Base-by-base conservation (phyloP, 192 early-diverging fungal genomes). In the Entrophospora sp. region DNA sequence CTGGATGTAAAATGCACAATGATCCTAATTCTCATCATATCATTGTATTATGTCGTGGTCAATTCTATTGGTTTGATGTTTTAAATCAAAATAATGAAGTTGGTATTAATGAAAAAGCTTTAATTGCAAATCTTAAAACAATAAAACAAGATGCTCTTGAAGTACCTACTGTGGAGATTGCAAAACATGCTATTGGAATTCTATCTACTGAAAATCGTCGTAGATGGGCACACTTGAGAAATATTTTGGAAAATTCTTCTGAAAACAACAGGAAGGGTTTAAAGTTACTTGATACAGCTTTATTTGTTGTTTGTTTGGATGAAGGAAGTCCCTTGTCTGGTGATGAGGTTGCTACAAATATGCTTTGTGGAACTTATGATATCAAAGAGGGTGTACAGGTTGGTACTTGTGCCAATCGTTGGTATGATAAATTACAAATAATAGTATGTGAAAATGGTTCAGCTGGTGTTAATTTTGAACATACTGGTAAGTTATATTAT, bases 391-490 rank as follows among this genome's bases (percentile, higher is more conserved):
- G 75, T 18, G 45, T 76, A 46, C 77, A 79, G 44, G 60, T 70
- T 64, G 77, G 77, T 36, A 79, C 77, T 30, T 79, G 77, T 65
- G 71, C 77, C 74, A 94, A 94, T 71, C 75, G 92, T 25, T 94
- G 92, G 92, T 91, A 90, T 65, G 92, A 94, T 73, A 94, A 91
- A 71, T 68, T 79, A 31, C 77, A 79, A 55, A 74, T 95, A 27
- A 83, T 94, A 40, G 85, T 95, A 27, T 70, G 87, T 57, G 77
- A 81, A 65, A 89, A 80, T 69, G 93, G 91, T 24, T 83, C 87
- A 36, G 80, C 89, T n/a, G 93, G 93, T 61, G 80, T 92, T 55
- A 95, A 94, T 74, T 91, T 91, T 56, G 91, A 95, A 79, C 92
- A 94, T 76, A 80, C 91, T 24, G 75, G 73, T 75, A 67, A 60